phyloP scores from a whole-genome alignment of 305 asterid genomes.

The Fraxinus baroniana region DNA sequence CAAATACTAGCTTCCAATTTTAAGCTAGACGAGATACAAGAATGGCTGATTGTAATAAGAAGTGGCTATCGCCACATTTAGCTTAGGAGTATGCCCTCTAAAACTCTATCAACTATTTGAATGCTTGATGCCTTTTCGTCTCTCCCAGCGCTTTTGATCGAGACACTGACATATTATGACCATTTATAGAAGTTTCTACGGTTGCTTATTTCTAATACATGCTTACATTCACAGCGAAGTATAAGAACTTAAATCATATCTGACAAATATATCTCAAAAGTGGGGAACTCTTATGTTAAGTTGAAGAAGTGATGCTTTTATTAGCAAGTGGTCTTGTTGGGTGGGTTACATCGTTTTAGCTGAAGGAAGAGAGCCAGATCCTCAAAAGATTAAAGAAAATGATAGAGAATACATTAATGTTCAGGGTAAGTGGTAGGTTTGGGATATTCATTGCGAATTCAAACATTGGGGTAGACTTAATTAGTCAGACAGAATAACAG shows the following conservation, averaged over 20 bases:
- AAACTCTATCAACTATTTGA: not conserved
- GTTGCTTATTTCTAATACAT: not conserved
- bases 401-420: not conserved
- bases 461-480: not conserved
- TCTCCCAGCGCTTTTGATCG: not conserved
- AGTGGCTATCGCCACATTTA: not conserved
- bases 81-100: not conserved
- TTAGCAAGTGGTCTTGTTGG: not conserved
- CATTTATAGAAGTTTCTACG: not conserved
- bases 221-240: not conserved
- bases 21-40: not conserved
- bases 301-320: not conserved
- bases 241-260: not conserved
- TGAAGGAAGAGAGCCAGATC: not conserved
- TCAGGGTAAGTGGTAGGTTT: not conserved
- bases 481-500: conserved; percentile 1
- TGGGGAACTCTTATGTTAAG: not conserved
- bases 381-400: not conserved
- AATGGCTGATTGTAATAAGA: not conserved
- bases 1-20: not conserved
- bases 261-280: not conserved
- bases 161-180: not conserved
- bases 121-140: not conserved
- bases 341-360: not conserved
- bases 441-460: not conserved